phyloP scores from a whole-genome alignment of 176 grass and related monocot genomes.

The Ananas comosus region DNA sequence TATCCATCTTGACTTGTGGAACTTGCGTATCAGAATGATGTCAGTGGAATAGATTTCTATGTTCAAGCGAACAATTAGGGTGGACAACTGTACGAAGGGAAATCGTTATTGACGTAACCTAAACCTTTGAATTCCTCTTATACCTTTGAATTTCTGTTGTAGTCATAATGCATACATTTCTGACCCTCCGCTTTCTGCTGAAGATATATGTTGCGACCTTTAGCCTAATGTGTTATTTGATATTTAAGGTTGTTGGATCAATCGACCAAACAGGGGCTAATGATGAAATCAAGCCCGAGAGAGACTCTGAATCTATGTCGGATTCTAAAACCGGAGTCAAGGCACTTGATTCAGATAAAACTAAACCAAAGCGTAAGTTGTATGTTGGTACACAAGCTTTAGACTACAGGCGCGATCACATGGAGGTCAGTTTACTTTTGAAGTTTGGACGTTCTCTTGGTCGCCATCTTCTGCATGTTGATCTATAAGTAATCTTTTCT shows the following conservation, averaged over 20 bases:
- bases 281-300: slow-evolving; percentile 59
- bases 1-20: too few species aligned
- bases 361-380: slow-evolving; percentile 63
- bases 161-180: too few species aligned
- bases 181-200: too few species aligned
- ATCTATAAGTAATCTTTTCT: slow-evolving; percentile 5
- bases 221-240: slow-evolving; percentile 6
- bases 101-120: too few species aligned
- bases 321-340: slow-evolving; percentile 75
- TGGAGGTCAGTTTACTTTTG: slow-evolving; percentile 59
- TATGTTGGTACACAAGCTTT: slow-evolving; percentile 88
- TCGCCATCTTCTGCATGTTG: slow-evolving; percentile 2
- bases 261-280: slow-evolving; percentile 57
- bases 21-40: too few species aligned
- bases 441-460: not conserved
- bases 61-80: too few species aligned
- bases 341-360: slow-evolving; percentile 63
- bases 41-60: too few species aligned
- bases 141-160: too few species aligned
- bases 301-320: slow-evolving; percentile 49
- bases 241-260: slow-evolving; percentile 72
- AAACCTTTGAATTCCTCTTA: too few species aligned
- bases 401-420: slow-evolving; percentile 85
- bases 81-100: too few species aligned
- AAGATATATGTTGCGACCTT: not conserved